phyloP scores from a whole-genome alignment of 2,329 filamentous ascomycete genomes.

The Sclerotinia spermophila region DNA sequence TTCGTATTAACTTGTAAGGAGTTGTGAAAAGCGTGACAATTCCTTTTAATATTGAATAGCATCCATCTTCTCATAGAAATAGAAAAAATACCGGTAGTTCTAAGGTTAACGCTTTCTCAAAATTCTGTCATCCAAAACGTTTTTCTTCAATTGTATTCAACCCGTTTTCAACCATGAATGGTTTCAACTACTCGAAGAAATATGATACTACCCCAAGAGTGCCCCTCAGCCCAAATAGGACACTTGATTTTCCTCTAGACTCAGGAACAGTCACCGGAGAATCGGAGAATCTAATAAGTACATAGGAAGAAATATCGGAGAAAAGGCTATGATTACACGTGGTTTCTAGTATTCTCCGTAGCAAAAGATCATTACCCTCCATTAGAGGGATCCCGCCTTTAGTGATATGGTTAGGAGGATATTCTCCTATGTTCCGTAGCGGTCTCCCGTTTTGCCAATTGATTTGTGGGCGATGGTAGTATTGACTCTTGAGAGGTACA shows the following conservation, averaged over 20 bases:
- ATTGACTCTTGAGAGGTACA: not conserved
- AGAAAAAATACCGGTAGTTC: not conserved
- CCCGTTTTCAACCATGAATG: not conserved
- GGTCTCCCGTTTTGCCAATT: not conserved
- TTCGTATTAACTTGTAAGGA: not conserved
- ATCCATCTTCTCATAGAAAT: no score
- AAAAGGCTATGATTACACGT: not conserved
- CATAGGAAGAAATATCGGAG: not conserved
- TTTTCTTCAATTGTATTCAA: not conserved
- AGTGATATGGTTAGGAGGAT: not conserved
- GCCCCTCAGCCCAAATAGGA: not conserved
- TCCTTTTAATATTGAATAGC: not conserved
- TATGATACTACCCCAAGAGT: not conserved
- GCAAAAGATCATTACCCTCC: not conserved
- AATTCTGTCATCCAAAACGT: not conserved
- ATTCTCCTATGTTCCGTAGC: not conserved
- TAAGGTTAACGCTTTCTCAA: not conserved
- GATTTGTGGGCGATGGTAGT: not conserved
- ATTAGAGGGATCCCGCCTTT: not conserved
- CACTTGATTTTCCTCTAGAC: not conserved
- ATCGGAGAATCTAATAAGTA: not conserved
- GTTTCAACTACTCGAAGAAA: not conserved
- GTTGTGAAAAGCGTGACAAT: not conserved
- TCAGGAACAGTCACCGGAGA: not conserved
- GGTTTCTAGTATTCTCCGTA: not conserved